Evolutionary conservation across 768 basidiomycete genomes (phyloP).

Genomic region (Sarcomyxa edulis): DNA sequence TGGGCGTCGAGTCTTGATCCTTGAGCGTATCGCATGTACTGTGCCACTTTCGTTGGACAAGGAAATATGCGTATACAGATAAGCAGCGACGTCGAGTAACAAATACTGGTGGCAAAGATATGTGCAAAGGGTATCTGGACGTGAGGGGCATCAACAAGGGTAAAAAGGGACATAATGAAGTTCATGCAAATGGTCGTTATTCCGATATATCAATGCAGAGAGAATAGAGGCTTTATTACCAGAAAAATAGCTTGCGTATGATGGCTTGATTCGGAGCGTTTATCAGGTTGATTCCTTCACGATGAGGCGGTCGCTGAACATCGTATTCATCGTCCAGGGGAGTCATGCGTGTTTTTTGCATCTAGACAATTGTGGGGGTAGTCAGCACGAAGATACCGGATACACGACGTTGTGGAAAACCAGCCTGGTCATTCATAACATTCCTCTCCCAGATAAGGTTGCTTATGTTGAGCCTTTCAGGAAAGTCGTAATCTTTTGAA

Average conservation of each 20-base stretch:
- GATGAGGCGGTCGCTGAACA: constrained; percentile 25
- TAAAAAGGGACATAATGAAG: constrained; percentile 7
- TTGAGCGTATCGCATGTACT: no score
- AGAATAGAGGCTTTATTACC: constrained; percentile 15
- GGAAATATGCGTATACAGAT: constrained; percentile 10
- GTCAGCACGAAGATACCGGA: constrained; percentile 34
- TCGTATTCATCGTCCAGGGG: constrained; percentile 40
- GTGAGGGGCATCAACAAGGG: no score
- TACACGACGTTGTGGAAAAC: no score
- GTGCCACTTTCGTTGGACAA: no score
- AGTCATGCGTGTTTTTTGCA: constrained; percentile 62
- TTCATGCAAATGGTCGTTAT: constrained; percentile 9
- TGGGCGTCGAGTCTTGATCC: no score
- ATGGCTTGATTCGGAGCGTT: constrained; percentile 31
- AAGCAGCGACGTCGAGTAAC: constrained; percentile 3
- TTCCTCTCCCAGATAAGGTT: constrained; percentile 49
- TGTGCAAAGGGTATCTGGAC: constrained; percentile 1
- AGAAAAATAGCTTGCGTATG: constrained; percentile 48
- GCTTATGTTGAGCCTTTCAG: constrained; percentile 47
- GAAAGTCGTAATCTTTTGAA: constrained; percentile 54
- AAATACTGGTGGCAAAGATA: not conserved
- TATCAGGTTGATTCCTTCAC: constrained; percentile 10
- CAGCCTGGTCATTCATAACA: constrained; percentile 71
- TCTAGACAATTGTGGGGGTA: constrained; percentile 28
- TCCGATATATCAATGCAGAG: constrained; percentile 3